A percentile compares a stretch with the other conserved stretches of the same genome.
These are phyloP conservation scores for Sanghuangporus sanghuang DNA, from an alignment of 1,284 basidiomycete species.

Conservation along the genomic window DNA sequence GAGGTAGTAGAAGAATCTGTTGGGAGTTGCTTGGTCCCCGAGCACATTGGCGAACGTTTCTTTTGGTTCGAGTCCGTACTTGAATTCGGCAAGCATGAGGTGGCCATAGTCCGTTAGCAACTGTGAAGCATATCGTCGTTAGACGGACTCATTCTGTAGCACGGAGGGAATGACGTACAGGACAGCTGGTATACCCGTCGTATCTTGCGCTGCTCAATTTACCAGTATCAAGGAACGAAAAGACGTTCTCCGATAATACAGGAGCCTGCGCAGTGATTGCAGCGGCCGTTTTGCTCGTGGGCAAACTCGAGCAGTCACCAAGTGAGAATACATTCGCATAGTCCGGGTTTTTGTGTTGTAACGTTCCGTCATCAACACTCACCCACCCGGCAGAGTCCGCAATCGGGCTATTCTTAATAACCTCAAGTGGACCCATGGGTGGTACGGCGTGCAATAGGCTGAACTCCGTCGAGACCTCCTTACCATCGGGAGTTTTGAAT, in stretches of 20 bases:
- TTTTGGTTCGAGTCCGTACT: constrained; percentile 81
- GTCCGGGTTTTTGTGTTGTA: constrained; percentile 78
- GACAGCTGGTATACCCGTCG: constrained; percentile 83
- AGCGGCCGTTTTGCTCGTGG: constrained; percentile 95
- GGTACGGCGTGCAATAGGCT: constrained; percentile 87
- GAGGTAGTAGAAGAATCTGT: constrained; percentile 81
- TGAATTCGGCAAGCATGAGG: constrained; percentile 88
- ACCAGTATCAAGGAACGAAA: constrained; percentile 68
- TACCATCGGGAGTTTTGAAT: constrained; percentile 73
- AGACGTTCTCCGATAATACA: constrained; percentile 88
- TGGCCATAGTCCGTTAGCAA: constrained; percentile 81
- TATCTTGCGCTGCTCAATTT: constrained; percentile 64
- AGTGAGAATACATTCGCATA: constrained; percentile 84
- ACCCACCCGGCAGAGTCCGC: constrained; percentile 87
- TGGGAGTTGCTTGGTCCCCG: constrained; percentile 66
- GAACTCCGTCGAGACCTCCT: constrained; percentile 68
- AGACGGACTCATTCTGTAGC: constrained; percentile 21
- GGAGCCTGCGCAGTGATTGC: constrained; percentile 91
- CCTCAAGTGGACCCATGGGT: constrained; percentile 84
- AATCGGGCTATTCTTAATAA: constrained; percentile 76
- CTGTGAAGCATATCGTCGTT: constrained; percentile 32
- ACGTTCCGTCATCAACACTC: constrained; percentile 74
- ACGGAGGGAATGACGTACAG: constrained; percentile 41
- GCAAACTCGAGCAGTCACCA: constrained; percentile 88
- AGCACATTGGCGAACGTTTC: constrained; percentile 74